Percentiles rank a stretch among this genome's conserved stretches.
Conservation (phyloP, 164 flowering plant species). For the Houttuynia cordata region DNA sequence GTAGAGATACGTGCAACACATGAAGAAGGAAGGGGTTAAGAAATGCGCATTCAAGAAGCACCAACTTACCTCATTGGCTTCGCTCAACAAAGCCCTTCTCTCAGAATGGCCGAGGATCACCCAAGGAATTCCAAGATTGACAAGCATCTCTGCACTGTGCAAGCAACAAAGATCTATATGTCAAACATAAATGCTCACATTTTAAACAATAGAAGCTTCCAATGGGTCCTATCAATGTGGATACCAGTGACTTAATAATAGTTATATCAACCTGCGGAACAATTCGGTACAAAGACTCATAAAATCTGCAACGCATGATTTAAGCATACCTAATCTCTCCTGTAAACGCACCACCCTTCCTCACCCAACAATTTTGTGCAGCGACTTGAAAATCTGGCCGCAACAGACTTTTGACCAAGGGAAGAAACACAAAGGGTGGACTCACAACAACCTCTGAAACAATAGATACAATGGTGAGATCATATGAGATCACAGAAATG, state of each 20-base stretch:
- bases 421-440: constrained; percentile 72
- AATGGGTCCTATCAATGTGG: neutral
- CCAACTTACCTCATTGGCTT: constrained; percentile 49
- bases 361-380: constrained; percentile 86
- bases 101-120: constrained; percentile 88
- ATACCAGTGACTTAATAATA: no score
- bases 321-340: constrained; percentile 48
- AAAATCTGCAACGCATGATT: neutral
- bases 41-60: neutral
- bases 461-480: constrained; percentile 1
- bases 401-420: constrained; percentile 37
- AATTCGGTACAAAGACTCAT: no score
- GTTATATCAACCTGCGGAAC: no score
- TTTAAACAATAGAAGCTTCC: neutral
- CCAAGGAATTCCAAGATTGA: constrained; percentile 65
- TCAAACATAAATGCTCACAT: neutral
- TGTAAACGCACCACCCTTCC: constrained; percentile 69
- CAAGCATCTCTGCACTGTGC: constrained; percentile 79
- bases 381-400: constrained; percentile 64
- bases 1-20: neutral
- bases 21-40: neutral
- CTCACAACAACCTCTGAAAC: constrained; percentile 76
- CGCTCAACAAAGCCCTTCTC: constrained; percentile 49
- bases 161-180: constrained; percentile 1
- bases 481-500: neutral